These are phyloP conservation scores for Vachellia collinsii DNA, from an alignment of 306 rosid genomes.

Conservation along the genomic window DNA sequence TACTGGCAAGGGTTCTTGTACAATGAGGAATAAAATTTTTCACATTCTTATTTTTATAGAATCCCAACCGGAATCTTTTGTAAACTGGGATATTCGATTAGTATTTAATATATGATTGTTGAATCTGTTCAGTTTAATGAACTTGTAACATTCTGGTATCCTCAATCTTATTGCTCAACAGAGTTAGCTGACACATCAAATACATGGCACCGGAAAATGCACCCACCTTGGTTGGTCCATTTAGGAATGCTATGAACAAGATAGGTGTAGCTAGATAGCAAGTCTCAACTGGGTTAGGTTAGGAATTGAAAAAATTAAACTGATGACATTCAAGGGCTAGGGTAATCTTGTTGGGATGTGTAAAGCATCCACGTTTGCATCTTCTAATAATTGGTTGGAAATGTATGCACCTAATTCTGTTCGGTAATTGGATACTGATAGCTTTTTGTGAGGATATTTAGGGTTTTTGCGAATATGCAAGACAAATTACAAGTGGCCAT, in stretches of 20 bases:
- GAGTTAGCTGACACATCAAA: not conserved
- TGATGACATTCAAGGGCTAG: not conserved
- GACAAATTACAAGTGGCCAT: no score
- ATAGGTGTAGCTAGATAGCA: not conserved
- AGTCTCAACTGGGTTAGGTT: not conserved
- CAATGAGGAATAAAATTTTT: constrained; percentile 33
- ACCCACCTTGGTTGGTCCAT: not conserved
- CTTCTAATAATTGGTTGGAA: not conserved
- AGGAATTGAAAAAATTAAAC: not conserved
- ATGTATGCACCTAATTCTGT: not conserved
- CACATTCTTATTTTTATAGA: constrained; percentile 18
- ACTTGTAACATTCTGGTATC: not conserved
- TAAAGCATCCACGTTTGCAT: not conserved
- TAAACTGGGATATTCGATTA: constrained; percentile 17
- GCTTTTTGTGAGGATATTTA: not conserved
- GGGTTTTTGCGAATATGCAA: not conserved
- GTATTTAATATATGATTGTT: constrained; percentile 30
- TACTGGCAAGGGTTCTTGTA: constrained; percentile 14
- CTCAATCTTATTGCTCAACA: not conserved
- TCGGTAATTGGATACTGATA: not conserved
- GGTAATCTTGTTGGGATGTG: not conserved
- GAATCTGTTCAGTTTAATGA: constrained; percentile 25
- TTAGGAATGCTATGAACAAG: not conserved
- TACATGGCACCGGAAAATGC: not conserved
- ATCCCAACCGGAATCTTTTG: constrained; percentile 5